Evolutionary conservation across 176 grass and related monocot species (phyloP), one percentile per base, ranked within the genome.

Genomic region (Hordeum marinum): DNA sequence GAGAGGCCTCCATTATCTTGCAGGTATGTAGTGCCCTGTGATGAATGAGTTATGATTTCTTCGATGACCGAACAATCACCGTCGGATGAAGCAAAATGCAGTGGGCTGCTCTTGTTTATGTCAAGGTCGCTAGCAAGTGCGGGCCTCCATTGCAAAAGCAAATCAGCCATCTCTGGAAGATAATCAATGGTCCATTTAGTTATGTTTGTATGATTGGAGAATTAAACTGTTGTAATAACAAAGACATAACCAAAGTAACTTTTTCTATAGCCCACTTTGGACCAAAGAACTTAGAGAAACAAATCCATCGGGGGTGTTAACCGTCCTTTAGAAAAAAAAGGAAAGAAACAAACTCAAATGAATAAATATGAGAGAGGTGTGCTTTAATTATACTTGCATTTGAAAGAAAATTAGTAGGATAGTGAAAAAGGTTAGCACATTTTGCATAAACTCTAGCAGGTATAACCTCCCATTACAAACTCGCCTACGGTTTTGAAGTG

Each of bases 131-230:
- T 66, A 11, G 73, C 78, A 4, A 92, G 77, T 10, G 11, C 9
- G 21, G 87, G 32, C 4, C 64, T 79, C 87, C 83, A 92, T 67
- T 79, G 45, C 24, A 92, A 39, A 42, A 92, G 60, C 83, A 92
- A 58, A 18, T 39, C 75, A 32, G 45, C 57, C 35, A 89, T 84
- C 62, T 89, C 90, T 92, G 61, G 9, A 29, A 84, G 21, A 9
- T 39, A 37, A 32, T 20, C 4, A 24, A 35, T 5, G 29, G 10
- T 25, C 17, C 25, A 35, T 63, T 26, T 42, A 62, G 41, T 34
- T 18, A 63, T 26, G 18, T 46, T 21, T 55, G 32, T 68, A 68
- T 68, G 18, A 8, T 67, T 36, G 45, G 17, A 8, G 7, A 29
- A 66, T 31, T 26, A 13, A 18, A 66, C 4, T 29, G 26, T 7